Evolutionary conservation across 805 yeast species (phyloP), one percentile per base, ranked within the genome.

Genomic region (Maudiozyma pseudohumilis): DNA sequence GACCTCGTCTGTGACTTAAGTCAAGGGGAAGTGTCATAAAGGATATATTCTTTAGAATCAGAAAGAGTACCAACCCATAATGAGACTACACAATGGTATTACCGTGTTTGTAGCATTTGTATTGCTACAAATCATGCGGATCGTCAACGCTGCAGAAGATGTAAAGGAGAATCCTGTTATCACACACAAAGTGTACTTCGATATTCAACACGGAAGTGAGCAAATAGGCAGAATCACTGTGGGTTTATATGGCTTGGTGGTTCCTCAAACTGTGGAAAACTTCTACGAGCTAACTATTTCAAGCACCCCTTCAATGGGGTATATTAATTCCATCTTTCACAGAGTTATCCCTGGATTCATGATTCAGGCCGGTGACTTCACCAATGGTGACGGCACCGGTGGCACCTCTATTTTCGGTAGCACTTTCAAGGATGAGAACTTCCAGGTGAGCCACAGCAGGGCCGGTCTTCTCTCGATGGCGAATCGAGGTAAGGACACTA

Each of bases 401-500:
- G 97, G 96, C 64, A 79, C 77, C 65, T 79, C 87, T 42, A 81
- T 81, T 64, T 81, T 78, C 60, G 87, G 87, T 48, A 74, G 69
- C 41, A 75, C 71, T 57, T 80, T 80, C 61, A 43, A 43, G 35
- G 88, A 81, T 55, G 89, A 81, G 60, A 79, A 77, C 72, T 80
- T 80, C 56, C 48, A 55, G 56, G 65, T 69, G 65, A 77, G 63
- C 56, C 96, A 87, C 76, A 67, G 69, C 68, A 69, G 75, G 63
- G 75, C 88, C 71, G 70, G 85, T 73, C 66, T 79, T 65, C 61
- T 84, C 57, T 83, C 94, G 44, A 88, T 88, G 96, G 96, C 95
- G 61, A 88, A 88, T 63, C 87, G 95, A 47, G 96, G 96, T 53
- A 92, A 89, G 63, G 81, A 85, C 77, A 83, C 95, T 69, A 88